phyloP scores from a whole-genome alignment of 2,329 filamentous ascomycete species.

The Fusarium sambucinum region DNA sequence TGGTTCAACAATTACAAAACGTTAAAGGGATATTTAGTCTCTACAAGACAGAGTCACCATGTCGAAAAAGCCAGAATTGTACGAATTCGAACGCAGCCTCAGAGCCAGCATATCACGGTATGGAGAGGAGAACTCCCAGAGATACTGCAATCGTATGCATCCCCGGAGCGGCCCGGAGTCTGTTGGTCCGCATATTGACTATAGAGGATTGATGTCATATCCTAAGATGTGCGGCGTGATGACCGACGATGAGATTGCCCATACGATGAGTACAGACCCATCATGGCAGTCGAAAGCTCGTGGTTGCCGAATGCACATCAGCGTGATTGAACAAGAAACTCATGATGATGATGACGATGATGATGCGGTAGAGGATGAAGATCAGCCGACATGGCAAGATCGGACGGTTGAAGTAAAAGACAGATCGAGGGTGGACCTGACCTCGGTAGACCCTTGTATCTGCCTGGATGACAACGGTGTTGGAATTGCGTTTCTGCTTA shows the following conservation, averaged over 20 bases:
- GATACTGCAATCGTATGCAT: neutral
- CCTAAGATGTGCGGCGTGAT: neutral
- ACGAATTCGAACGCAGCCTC: neutral
- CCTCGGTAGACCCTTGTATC: neutral
- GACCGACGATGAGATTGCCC: neutral
- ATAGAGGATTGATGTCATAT: neutral
- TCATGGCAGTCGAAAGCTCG: neutral
- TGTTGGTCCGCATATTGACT: neutral
- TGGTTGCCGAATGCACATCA: neutral
- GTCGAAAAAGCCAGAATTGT: fast-evolving
- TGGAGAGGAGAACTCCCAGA: neutral
- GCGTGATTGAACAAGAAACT: neutral
- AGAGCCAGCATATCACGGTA: neutral
- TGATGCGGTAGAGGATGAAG: fast-evolving
- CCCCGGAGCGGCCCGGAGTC: neutral
- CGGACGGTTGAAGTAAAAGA: neutral
- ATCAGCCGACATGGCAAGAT: neutral
- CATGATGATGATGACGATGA: fast-evolving
- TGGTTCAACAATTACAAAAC: fast-evolving
- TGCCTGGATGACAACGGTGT: neutral
- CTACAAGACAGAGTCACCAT: neutral
- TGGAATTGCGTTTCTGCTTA: neutral
- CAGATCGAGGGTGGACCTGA: neutral
- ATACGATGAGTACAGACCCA: neutral
- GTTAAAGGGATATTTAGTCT: fast-evolving